Evolutionary conservation across 1,284 basidiomycete species (phyloP).

Genomic region (Meira miltonrushii): DNA sequence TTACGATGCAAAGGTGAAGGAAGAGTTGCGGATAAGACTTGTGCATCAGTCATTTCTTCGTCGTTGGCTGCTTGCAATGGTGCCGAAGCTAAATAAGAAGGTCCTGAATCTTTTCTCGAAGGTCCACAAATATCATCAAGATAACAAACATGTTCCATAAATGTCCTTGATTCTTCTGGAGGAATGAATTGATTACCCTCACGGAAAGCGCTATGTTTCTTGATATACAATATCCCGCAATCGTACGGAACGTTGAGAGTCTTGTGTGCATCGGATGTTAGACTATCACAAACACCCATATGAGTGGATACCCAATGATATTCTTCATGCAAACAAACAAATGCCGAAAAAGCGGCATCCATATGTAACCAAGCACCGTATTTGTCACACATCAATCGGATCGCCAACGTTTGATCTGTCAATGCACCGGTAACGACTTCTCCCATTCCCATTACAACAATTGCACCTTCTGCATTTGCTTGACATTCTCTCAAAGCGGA

Average conservation of each 20-base stretch:
- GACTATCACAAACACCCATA: constrained; percentile 55
- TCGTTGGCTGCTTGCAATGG: constrained; percentile 6
- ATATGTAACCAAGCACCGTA: constrained; percentile 58
- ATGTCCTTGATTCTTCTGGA: constrained; percentile 5
- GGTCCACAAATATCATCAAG: constrained; percentile 55
- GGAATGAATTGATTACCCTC: constrained; percentile 13
- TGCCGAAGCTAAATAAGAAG: constrained; percentile 54
- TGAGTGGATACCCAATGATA: constrained; percentile 51
- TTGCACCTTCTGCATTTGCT: constrained; percentile 43
- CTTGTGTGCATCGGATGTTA: constrained; percentile 56
- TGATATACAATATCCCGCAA: constrained; percentile 57
- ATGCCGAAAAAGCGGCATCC: constrained; percentile 58
- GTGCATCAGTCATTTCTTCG: background rate
- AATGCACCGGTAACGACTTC: constrained; percentile 57
- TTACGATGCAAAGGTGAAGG: constrained; percentile 17
- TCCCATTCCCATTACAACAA: constrained; percentile 55
- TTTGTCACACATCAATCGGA: constrained; percentile 52
- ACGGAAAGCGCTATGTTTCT: constrained; percentile 1
- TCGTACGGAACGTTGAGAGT: constrained; percentile 57
- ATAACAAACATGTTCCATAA: background rate
- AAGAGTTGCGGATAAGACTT: background rate
- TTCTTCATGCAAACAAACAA: constrained; percentile 55
- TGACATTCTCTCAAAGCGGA: constrained; percentile 39
- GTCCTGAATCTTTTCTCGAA: constrained; percentile 33
- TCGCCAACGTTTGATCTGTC: constrained; percentile 44